Base-by-base conservation (phyloP, 768 basidiomycete genomes). In the Candolleomyces aberdarensis region DNA sequence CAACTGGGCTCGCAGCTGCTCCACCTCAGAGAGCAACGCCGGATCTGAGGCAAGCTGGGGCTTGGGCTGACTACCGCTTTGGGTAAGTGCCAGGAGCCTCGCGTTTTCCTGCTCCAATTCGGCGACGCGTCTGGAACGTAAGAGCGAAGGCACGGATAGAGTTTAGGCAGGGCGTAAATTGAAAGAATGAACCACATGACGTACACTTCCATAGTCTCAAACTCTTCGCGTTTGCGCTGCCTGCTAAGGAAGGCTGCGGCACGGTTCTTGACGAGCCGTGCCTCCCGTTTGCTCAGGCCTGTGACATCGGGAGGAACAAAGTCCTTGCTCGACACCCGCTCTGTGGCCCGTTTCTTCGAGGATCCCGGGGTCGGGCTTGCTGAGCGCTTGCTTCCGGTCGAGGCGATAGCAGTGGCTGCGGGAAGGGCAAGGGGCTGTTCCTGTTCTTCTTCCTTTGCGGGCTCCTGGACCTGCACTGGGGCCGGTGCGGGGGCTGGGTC, bases 191-290 rank as follows among this genome's bases (percentile, higher is more conserved):
- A 68, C 14, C 11, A 39, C 20, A 40, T 56, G 59, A 86, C 89
- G 77, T 77, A 94, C 91, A 89, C 75, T 80, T 94, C 93, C 91
- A 95, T 94, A 68, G 71, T 79, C 75, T 95, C 93, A 69, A 93
- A 95, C 76, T 94, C 92, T 76, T 95, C 93, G 59, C 93, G 85
- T 75, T 95, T 95, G 67, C 93, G 83, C 74, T 95, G 93, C 71
- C 93, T 82, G 75, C 87, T 89, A 70, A 95, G 87, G 78, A 95
- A 95, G 61, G 93, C 93, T 11, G 93, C 93, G 13, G 93, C 93
- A 59, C 93, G 84, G 76, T 95, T 95, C 81, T 95, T 95, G 60
- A 95, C 90, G 9, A 95, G 83, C 56, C 93, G 86, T 62, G 93
- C 93, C 75, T 95, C 93, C 55, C 93, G 91, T 74, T 95, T 95